A percentile compares a stretch with the other conserved stretches of the same genome.
Conservation (phyloP, 2,329 filamentous ascomycete genomes). For the Colletotrichum endophyticum region DNA sequence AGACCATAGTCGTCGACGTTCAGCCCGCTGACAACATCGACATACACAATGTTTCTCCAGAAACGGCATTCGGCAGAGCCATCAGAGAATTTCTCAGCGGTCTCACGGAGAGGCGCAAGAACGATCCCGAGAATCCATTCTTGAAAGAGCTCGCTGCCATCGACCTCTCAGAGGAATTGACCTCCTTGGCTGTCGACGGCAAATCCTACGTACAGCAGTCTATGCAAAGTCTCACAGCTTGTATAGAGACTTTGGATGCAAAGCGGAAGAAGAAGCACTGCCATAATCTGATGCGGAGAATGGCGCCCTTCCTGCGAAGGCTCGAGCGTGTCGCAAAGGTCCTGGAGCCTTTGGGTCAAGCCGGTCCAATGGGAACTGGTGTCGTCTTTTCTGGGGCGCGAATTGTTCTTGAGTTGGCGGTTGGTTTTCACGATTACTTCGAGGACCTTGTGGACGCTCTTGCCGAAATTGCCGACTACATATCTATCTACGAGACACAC, state of each 20-base stretch:
- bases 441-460: neutral
- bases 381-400: neutral
- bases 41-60: too few species aligned
- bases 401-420: neutral
- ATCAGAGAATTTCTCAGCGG: too few species aligned
- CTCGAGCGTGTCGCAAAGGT: neutral
- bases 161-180: neutral
- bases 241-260: neutral
- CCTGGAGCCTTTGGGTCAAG: neutral
- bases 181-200: neutral
- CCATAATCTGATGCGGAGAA: neutral
- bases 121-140: too few species aligned
- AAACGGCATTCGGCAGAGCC: too few species aligned
- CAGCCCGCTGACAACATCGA: too few species aligned
- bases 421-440: neutral
- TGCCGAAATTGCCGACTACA: neutral
- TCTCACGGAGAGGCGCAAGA: too few species aligned
- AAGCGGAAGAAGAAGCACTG: neutral
- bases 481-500: neutral
- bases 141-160: too few species aligned
- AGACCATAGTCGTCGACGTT: too few species aligned
- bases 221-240: neutral
- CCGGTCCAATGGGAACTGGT: neutral
- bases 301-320: neutral
- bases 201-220: neutral